Evolutionary conservation across 192 early-diverging fungal genomes (phyloP).

Genomic region (Phlyctochytrium arcticum): DNA sequence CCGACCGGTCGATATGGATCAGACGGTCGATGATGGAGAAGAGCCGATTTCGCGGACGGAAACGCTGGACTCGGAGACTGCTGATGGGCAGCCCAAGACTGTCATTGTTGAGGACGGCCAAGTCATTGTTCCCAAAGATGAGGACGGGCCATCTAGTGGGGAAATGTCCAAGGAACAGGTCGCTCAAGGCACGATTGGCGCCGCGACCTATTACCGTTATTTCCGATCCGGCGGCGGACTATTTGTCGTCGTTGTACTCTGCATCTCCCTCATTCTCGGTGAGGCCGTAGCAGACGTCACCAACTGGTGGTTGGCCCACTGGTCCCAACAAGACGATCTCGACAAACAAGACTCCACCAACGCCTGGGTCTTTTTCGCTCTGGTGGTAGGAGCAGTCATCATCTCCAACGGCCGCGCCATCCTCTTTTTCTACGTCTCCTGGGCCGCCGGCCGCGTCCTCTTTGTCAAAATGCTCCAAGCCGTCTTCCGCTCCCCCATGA

Average conservation of each 20-base stretch:
- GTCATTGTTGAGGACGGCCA: not conserved
- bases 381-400: slow-evolving; percentile 43
- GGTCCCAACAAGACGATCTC: slow-evolving; percentile 31
- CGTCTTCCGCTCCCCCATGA: slow-evolving; percentile 48
- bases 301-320: slow-evolving; percentile 55
- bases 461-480: slow-evolving; percentile 38
- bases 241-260: slow-evolving; percentile 15
- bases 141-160: not conserved
- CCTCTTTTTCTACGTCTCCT: slow-evolving; percentile 50
- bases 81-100: not conserved
- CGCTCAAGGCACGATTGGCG: slow-evolving; percentile 26
- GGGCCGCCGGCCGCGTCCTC: slow-evolving; percentile 28
- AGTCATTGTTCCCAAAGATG: not conserved
- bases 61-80: not conserved
- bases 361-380: slow-evolving; percentile 36
- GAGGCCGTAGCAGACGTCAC: slow-evolving; percentile 28
- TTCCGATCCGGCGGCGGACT: slow-evolving; percentile 32
- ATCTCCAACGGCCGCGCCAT: slow-evolving; percentile 45
- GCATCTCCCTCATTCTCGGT: slow-evolving; percentile 35
- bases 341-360: slow-evolving; percentile 39
- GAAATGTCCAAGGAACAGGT: slow-evolving; percentile 16
- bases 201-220: slow-evolving; percentile 36
- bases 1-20: slow-evolving; percentile 18
- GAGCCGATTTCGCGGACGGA: not conserved
- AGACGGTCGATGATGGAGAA: slow-evolving; percentile 15